Conservation (phyloP, 164 flowering plant genomes). For the Protea cynaroides region DNA sequence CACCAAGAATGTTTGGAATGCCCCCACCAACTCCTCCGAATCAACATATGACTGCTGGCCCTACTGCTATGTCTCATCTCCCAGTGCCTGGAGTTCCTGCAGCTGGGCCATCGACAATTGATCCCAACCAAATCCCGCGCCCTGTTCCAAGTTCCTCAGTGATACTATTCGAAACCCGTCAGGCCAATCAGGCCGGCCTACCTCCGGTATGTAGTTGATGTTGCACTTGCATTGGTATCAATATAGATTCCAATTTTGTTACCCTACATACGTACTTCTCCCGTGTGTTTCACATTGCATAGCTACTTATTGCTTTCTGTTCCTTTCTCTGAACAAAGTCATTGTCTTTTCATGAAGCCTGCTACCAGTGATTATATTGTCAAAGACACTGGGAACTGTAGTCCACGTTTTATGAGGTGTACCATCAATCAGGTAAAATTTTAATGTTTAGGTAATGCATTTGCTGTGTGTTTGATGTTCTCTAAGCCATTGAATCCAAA, state of each 20-base stretch:
- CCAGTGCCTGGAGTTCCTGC: conserved; percentile 41
- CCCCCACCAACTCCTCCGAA: conserved; percentile 45
- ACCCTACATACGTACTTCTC: not conserved
- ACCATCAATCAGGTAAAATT: conserved; percentile 79
- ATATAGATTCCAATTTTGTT: not conserved
- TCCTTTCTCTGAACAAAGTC: not conserved
- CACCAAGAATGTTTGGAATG: conserved; percentile 74
- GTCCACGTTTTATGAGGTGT: conserved; percentile 97
- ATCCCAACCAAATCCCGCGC: conserved; percentile 93
- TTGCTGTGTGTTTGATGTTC: not conserved
- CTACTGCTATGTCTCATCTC: conserved; percentile 56
- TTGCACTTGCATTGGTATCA: not conserved
- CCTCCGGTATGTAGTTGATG: conserved; percentile 68
- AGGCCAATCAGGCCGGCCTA: conserved; percentile 66
- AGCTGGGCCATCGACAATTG: conserved; percentile 73
- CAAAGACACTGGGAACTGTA: conserved; percentile 93
- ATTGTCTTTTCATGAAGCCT: conserved; percentile 48
- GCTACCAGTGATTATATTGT: conserved; percentile 85
- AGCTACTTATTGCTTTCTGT: not conserved
- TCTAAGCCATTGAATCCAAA: not conserved
- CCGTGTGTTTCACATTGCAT: not conserved
- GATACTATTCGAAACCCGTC: conserved; percentile 72
- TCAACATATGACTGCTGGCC: conserved; percentile 53
- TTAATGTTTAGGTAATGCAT: not conserved
- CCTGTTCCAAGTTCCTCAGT: conserved; percentile 61